Conservation (phyloP, 1,284 basidiomycete species). For the Cryptococcus wingfieldii region DNA sequence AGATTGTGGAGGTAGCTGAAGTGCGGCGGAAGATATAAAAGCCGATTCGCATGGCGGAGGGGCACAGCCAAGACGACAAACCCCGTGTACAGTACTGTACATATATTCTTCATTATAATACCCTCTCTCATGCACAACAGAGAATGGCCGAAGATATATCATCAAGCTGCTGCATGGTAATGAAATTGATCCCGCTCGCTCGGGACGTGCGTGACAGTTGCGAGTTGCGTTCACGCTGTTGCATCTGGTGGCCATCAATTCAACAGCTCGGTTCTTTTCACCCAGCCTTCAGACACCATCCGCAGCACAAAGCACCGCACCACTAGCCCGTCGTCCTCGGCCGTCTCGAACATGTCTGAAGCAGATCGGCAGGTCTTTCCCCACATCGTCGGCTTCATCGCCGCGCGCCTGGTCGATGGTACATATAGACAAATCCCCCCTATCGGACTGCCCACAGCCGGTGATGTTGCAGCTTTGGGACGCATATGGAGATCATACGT, state of each 20-base stretch:
- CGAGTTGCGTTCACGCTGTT: too few species aligned
- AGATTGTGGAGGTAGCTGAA: slow-evolving; percentile 6
- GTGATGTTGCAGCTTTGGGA: neutral
- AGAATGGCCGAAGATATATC: too few species aligned
- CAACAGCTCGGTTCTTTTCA: too few species aligned
- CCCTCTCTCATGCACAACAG: too few species aligned
- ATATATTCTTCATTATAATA: neutral
- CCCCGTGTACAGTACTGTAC: neutral
- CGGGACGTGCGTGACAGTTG: too few species aligned
- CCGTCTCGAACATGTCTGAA: too few species aligned
- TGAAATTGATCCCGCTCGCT: too few species aligned
- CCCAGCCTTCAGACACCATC: too few species aligned
- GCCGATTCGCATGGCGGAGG: neutral
- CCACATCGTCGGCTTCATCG: neutral
- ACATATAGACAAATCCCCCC: neutral
- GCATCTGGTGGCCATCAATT: too few species aligned
- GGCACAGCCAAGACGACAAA: neutral
- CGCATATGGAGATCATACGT: neutral
- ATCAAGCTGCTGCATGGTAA: too few species aligned
- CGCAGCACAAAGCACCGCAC: too few species aligned
- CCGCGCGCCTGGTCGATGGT: neutral
- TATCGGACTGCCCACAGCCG: neutral
- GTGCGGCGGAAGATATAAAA: neutral
- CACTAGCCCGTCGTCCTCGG: too few species aligned
- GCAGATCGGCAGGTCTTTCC: neutral